These are phyloP conservation scores for Cicer bijugum DNA, from an alignment of 306 rosid species.

Conservation along the genomic window DNA sequence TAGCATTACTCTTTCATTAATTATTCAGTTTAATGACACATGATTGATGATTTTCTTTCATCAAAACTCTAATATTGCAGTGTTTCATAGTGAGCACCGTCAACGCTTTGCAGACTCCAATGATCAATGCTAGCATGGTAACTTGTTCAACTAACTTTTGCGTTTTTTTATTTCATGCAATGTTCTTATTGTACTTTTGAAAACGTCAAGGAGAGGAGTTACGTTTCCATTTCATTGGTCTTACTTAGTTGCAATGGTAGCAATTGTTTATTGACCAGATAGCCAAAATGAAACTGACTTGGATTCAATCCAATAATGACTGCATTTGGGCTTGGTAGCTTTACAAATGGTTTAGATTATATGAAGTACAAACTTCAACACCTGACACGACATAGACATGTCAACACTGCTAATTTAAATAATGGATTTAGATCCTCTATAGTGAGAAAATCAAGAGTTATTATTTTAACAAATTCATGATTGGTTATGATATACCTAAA, in stretches of 20 bases:
- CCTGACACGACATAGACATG: too few relatives aligned
- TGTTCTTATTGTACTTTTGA: constrained; percentile 7
- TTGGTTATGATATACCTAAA: too few relatives aligned
- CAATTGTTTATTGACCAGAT: neutral
- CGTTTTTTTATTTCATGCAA: constrained; percentile 28
- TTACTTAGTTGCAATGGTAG: constrained; percentile 15
- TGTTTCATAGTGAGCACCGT: constrained; percentile 97
- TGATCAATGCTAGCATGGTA: constrained; percentile 99
- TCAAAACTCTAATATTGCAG: constrained; percentile 54
- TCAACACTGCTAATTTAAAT: too few relatives aligned
- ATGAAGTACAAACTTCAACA: neutral
- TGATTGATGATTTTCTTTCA: constrained; percentile 32
- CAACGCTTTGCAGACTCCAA: constrained; percentile 92
- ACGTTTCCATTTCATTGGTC: constrained; percentile 28
- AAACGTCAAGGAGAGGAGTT: constrained; percentile 31
- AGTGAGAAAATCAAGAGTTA: too few relatives aligned
- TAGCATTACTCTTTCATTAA: constrained; percentile 30
- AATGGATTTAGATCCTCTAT: too few relatives aligned
- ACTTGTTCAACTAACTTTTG: constrained; percentile 39
- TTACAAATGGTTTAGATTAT: constrained; percentile 9
- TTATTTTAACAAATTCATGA: too few relatives aligned
- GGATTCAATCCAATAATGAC: constrained; percentile 19
- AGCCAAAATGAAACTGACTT: neutral
- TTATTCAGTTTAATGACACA: constrained; percentile 23
- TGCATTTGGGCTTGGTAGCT: constrained; percentile 13